These are phyloP conservation scores for Colletotrichum sublineola DNA, from an alignment of 2,329 filamentous ascomycete species.

Conservation along the genomic window DNA sequence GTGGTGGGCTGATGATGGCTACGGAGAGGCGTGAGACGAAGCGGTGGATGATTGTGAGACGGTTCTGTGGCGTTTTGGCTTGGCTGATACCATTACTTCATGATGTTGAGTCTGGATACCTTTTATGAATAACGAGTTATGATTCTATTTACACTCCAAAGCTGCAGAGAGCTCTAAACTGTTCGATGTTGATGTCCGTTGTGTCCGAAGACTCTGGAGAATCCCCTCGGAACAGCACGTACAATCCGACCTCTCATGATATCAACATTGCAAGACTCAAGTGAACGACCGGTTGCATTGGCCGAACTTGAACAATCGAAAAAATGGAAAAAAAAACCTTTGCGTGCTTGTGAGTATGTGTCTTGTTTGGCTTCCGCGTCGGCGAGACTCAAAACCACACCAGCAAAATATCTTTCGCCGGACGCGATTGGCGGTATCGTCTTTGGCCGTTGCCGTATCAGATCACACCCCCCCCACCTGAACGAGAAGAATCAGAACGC, in stretches of 20 bases:
- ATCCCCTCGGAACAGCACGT: too few relatives aligned
- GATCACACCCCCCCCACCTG: too few relatives aligned
- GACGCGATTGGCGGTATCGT: not conserved
- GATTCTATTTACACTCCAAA: not conserved
- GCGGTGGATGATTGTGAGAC: not conserved
- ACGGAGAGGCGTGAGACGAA: too few relatives aligned
- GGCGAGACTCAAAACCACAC: not conserved
- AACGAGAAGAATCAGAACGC: not conserved
- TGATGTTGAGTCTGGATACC: not conserved
- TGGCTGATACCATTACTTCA: conserved; percentile 8
- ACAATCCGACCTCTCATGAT: too few relatives aligned
- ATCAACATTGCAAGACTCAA: too few relatives aligned
- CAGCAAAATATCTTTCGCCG: not conserved
- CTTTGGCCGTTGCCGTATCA: not conserved
- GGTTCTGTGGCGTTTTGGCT: not conserved
- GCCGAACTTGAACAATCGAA: not conserved
- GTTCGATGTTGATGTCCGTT: not conserved
- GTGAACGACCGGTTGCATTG: not conserved
- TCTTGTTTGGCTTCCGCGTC: not conserved
- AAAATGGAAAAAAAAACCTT: not conserved
- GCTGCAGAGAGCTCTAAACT: not conserved
- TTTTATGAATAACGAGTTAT: conserved; percentile 6
- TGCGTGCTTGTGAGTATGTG: not conserved
- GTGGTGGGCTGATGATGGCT: too few relatives aligned
- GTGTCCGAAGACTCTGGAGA: not conserved